Conservation (phyloP, 768 basidiomycete genomes). For the Melanogaster broomeanus region DNA sequence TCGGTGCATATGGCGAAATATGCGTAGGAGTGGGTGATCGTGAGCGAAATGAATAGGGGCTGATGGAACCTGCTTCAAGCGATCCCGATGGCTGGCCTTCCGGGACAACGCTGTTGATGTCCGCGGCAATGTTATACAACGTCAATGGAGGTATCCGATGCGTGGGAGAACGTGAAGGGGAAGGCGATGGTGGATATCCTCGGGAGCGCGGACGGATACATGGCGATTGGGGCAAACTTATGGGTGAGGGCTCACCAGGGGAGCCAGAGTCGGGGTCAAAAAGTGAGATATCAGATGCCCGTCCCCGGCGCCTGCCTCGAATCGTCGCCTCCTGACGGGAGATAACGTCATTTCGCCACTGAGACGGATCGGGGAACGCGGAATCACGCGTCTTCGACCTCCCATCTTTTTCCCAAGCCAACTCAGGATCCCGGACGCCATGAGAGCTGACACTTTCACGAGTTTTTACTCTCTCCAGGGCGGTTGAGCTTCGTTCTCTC, state of each 20-base stretch:
- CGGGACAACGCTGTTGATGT: not conserved
- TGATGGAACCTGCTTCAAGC: slow-evolving; percentile 1
- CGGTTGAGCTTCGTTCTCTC: slow-evolving; percentile 66
- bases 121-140: slow-evolving; percentile 21
- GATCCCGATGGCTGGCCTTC: slow-evolving; percentile 2
- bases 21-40: slow-evolving; percentile 42
- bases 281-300: slow-evolving; percentile 43
- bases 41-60: slow-evolving; percentile 22
- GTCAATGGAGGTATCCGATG: slow-evolving; percentile 35
- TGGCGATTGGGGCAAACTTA: slow-evolving; percentile 39
- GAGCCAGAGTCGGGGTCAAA: slow-evolving; percentile 35
- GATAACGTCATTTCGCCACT: slow-evolving; percentile 58
- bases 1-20: slow-evolving; percentile 28
- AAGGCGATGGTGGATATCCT: slow-evolving; percentile 56
- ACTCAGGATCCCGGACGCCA: slow-evolving; percentile 23
- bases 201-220: slow-evolving; percentile 44
- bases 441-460: slow-evolving; percentile 42
- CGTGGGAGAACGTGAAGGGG: slow-evolving; percentile 45
- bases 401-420: slow-evolving; percentile 31
- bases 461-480: slow-evolving; percentile 56
- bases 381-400: slow-evolving; percentile 45
- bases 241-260: slow-evolving; percentile 18
- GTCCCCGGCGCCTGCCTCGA: slow-evolving; percentile 66
- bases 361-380: slow-evolving; percentile 46
- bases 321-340: slow-evolving; percentile 40